phyloP scores from a whole-genome alignment of 345 rosid genomes.

The Cardamine chenopodiifolia region DNA sequence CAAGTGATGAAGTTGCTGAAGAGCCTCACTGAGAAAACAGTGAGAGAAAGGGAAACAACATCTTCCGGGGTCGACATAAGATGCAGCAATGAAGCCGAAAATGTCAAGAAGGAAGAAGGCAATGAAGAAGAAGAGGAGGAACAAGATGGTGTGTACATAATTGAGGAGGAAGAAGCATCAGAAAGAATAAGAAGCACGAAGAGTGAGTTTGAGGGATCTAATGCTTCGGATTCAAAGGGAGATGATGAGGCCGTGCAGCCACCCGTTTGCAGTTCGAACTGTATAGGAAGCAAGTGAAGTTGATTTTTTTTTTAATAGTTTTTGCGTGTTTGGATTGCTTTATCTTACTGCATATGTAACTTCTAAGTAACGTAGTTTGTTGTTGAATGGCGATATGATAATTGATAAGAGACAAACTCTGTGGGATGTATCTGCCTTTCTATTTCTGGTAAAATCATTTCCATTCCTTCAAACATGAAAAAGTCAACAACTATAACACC shows the following conservation, averaged over 20 bases:
- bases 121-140: constrained; percentile 10
- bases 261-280: constrained; percentile 5
- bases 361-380: constrained; percentile 28
- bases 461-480: constrained; percentile 19
- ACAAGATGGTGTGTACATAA: constrained; percentile 32
- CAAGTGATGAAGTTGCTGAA: constrained; percentile 97
- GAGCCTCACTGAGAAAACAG: constrained; percentile 61
- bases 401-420: constrained; percentile 19
- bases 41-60: constrained; percentile 55
- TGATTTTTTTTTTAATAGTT: not conserved
- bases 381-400: constrained; percentile 28
- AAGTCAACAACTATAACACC: not conserved
- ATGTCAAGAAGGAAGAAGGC: not conserved
- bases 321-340: constrained; percentile 25
- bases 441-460: constrained; percentile 10
- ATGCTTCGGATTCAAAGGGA: constrained; percentile 19
- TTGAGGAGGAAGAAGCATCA: constrained; percentile 22
- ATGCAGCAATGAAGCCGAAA: constrained; percentile 15
- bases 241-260: constrained; percentile 14
- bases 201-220: constrained; percentile 19
- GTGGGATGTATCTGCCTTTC: constrained; percentile 10
- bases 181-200: constrained; percentile 14
- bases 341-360: constrained; percentile 27
- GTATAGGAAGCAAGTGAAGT: constrained; percentile 27
- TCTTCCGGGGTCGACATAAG: constrained; percentile 19